These are phyloP conservation scores for Spizellomyces punctatus DNA, from an alignment of 192 early-diverging fungal genomes.

Conservation along the genomic window DNA sequence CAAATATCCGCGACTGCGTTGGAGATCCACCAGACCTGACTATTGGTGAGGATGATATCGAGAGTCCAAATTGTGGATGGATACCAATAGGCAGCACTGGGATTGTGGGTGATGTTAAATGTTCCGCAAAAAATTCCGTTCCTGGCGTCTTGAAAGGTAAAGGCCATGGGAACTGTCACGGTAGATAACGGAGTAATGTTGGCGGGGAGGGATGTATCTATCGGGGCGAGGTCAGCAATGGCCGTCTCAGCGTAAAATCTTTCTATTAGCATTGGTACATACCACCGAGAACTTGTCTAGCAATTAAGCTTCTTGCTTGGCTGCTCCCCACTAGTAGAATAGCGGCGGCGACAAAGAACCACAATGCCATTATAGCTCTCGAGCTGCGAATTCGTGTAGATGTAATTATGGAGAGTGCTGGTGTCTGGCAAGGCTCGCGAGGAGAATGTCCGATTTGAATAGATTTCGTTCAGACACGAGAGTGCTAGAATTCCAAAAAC, in stretches of 20 bases:
- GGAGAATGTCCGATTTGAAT: no score
- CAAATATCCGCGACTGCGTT: not conserved
- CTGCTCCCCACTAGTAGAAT: no score
- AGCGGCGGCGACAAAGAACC: no score
- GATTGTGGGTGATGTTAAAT: not conserved
- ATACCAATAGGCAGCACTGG: not conserved
- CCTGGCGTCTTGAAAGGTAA: not conserved
- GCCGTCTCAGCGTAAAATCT: no score
- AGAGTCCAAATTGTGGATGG: not conserved
- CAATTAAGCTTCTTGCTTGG: not conserved
- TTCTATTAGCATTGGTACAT: not conserved
- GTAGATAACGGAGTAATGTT: not conserved
- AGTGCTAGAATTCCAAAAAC: no score
- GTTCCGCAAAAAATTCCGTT: not conserved
- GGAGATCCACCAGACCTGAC: conserved; percentile 2
- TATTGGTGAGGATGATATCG: not conserved
- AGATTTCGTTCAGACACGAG: no score
- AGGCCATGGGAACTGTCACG: not conserved
- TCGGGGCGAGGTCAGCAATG: not conserved
- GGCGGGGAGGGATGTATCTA: not conserved
- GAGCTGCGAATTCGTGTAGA: no score
- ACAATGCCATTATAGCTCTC: no score
- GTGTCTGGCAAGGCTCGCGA: no score
- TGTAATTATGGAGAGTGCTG: no score
- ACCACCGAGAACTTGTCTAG: conserved; percentile 1